Conservation (phyloP, 2,329 filamentous ascomycete genomes). For the Trichoderma citrinoviride region DNA sequence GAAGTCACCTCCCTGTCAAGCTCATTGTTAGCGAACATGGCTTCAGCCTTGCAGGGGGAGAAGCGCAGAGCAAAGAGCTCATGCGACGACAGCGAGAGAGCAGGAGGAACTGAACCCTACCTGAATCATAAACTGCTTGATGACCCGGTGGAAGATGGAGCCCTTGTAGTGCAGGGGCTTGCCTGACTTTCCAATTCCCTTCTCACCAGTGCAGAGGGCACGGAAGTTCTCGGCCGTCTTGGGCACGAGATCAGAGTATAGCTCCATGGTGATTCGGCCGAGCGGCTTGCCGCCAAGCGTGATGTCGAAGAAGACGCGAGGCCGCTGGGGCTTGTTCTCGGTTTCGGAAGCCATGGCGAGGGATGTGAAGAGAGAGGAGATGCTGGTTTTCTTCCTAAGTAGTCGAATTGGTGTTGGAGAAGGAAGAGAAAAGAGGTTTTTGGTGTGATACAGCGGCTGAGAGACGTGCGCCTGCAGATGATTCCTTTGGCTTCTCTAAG, state of each 20-base stretch:
- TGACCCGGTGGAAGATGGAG: conserved; percentile 90
- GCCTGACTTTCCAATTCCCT: conserved; percentile 75
- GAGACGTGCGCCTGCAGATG: neutral
- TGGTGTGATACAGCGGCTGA: neutral
- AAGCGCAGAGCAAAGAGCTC: neutral
- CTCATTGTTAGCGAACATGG: neutral
- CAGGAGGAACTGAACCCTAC: conserved; percentile 19
- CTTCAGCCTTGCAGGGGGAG: too few species aligned
- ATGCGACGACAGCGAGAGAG: neutral
- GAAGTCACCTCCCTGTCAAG: conserved; percentile 80
- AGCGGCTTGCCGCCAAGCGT: conserved; percentile 69
- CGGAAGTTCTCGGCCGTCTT: conserved; percentile 98
- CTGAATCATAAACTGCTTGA: conserved; percentile 95
- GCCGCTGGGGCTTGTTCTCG: conserved; percentile 54
- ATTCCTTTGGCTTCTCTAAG: conserved; percentile 11
- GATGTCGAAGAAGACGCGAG: conserved; percentile 92
- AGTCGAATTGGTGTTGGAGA: neutral
- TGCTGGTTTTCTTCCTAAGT: neutral
- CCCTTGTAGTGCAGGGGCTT: conserved; percentile 92
- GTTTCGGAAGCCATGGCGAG: conserved; percentile 43
- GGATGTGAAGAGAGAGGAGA: neutral
- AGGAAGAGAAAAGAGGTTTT: neutral
- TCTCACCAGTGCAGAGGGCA: conserved; percentile 90
- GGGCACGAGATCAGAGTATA: conserved; percentile 74
- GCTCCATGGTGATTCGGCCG: conserved; percentile 83